These are phyloP conservation scores for Cucurbita pepo DNA, from an alignment of 306 rosid genomes.

Conservation along the genomic window DNA sequence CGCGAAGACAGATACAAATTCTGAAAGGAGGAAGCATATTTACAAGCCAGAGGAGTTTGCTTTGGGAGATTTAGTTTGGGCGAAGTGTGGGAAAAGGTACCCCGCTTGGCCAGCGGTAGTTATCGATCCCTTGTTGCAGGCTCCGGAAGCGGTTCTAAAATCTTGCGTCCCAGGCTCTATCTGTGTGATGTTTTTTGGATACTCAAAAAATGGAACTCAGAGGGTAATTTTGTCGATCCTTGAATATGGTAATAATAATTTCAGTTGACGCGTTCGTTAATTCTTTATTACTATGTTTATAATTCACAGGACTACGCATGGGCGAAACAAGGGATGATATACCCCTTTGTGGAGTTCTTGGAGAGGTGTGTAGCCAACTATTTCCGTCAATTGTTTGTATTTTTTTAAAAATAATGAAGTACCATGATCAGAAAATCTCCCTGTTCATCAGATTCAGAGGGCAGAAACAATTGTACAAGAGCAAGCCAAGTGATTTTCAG, in stretches of 20 bases:
- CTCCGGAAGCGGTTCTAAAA: conserved; percentile 62
- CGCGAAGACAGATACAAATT: conserved; percentile 12
- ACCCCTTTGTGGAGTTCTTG: conserved; percentile 58
- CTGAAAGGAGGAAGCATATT: conserved; percentile 36
- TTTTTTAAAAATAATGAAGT: neutral
- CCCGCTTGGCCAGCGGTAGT: conserved; percentile 98
- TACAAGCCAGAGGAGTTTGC: conserved; percentile 74
- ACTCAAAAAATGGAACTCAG: conserved; percentile 72
- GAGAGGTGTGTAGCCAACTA: conserved; percentile 43
- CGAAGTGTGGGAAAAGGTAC: conserved; percentile 79
- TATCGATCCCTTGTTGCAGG: conserved; percentile 73
- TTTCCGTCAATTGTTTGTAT: neutral
- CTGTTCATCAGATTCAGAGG: conserved; percentile 57
- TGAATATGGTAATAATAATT: neutral
- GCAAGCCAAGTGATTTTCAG: conserved; percentile 72
- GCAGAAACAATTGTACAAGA: conserved; percentile 80
- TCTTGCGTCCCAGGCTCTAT: conserved; percentile 57
- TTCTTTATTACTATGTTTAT: neutral
- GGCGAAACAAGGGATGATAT: conserved; percentile 92
- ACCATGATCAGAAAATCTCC: neutral
- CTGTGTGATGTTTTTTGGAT: conserved; percentile 91
- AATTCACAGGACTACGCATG: conserved; percentile 81
- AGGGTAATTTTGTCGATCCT: conserved; percentile 30
- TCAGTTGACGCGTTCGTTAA: conserved; percentile 4
- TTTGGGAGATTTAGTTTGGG: conserved; percentile 92